Percentiles rank a stretch among this genome's conserved stretches.
phyloP scores from a whole-genome alignment of 2,329 filamentous ascomycete genomes.

The Colletotrichum liriopes region DNA sequence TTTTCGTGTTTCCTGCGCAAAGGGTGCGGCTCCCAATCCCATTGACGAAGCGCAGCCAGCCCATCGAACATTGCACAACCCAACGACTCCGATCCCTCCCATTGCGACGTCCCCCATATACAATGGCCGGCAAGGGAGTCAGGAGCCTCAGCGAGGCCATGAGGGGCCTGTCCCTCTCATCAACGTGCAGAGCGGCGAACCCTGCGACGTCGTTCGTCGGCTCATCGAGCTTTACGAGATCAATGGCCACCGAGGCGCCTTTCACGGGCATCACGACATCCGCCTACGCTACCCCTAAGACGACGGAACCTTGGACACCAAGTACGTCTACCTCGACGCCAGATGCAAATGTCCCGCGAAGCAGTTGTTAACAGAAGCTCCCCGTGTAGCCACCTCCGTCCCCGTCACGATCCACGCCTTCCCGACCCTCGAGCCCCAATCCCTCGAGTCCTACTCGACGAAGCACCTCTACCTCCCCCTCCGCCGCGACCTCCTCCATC shows the following conservation, averaged over 20 bases:
- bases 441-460: conserved; percentile 83
- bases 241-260: conserved; percentile 70
- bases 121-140: conserved; percentile 65
- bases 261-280: conserved; percentile 56
- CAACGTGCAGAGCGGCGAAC: conserved; percentile 55
- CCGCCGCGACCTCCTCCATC: conserved; percentile 91
- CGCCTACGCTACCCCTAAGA: conserved; percentile 53
- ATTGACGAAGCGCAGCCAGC: conserved; percentile 23
- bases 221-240: conserved; percentile 58
- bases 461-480: conserved; percentile 91
- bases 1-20: conserved; percentile 40
- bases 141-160: conserved; percentile 69
- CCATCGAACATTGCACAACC: conserved; percentile 23
- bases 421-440: conserved; percentile 87
- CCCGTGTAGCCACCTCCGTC: conserved; percentile 72
- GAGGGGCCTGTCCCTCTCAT: conserved; percentile 63
- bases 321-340: conserved; percentile 51
- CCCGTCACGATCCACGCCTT: conserved; percentile 92
- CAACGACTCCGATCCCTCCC: conserved; percentile 12
- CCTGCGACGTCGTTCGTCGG: conserved; percentile 56
- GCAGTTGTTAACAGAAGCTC: conserved; percentile 30
- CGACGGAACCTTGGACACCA: conserved; percentile 61
- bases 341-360: neutral
- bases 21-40: conserved; percentile 13
- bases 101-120: conserved; percentile 30